These are phyloP conservation scores for Chondrostereum purpureum DNA, from an alignment of 1,284 basidiomycete species.

Conservation along the genomic window DNA sequence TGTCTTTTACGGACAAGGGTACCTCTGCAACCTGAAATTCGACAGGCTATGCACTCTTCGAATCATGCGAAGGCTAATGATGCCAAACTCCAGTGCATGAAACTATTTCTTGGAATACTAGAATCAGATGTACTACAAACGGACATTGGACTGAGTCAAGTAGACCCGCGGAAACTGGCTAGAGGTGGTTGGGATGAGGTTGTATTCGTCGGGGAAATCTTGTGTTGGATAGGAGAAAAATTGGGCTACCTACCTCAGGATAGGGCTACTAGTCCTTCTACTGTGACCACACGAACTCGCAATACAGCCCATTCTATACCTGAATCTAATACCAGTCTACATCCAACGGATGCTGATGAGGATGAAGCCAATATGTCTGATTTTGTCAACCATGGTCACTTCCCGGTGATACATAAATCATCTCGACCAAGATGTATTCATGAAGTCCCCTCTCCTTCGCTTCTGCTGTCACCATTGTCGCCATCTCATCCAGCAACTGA, in stretches of 20 bases:
- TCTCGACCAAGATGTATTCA: constrained; percentile 40
- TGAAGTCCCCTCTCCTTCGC: constrained; percentile 26
- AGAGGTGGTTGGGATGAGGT: constrained; percentile 57
- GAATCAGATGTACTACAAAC: constrained; percentile 58
- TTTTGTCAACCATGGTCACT: constrained; percentile 9
- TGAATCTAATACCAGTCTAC: constrained; percentile 17
- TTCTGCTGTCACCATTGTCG: constrained; percentile 9
- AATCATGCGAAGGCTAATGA: constrained; percentile 26
- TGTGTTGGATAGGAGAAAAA: constrained; percentile 57
- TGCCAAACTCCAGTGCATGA: constrained; percentile 51
- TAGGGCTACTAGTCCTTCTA: constrained; percentile 13
- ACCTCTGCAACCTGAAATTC: constrained; percentile 35
- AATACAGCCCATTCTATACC: constrained; percentile 1
- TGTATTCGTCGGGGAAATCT: constrained; percentile 52
- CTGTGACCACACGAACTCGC: constrained; percentile 8
- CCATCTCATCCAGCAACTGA: constrained; percentile 1
- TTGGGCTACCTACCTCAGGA: constrained; percentile 28
- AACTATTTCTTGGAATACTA: constrained; percentile 71
- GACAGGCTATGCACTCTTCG: constrained; percentile 32
- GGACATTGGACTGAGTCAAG: constrained; percentile 53
- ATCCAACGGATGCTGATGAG: constrained; percentile 13
- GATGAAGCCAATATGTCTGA: constrained; percentile 12
- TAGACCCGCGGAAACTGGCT: constrained; percentile 59
- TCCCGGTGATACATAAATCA: constrained; percentile 10
- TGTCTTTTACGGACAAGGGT: constrained; percentile 44